Evolutionary conservation across 1,284 basidiomycete species (phyloP), one percentile per base, ranked within the genome.

Genomic region (Cystobasidium pallidum): DNA sequence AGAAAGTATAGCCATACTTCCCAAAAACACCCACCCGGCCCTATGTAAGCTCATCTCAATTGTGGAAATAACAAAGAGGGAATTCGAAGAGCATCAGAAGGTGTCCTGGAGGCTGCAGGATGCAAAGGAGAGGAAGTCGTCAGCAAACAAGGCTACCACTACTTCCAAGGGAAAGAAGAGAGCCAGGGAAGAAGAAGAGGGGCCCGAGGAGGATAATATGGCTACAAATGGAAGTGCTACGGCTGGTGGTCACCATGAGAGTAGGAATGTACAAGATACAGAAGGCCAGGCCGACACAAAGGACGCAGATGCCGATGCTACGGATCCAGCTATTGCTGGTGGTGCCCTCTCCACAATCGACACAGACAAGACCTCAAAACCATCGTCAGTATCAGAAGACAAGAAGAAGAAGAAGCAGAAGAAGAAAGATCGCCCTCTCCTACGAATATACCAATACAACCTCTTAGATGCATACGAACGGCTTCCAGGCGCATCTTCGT

Each of bases 11-110:
- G 19, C 55, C 19, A 36, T 39, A 10, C 15, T 63, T 11, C 36
- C 59, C 47, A 71, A 71, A 49, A 55, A 59, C 59, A 64, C 43
- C 7, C 68, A 71, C 43, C 61, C 68, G 8, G 51, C 45, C 1
- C 34, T 71, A 41, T 45, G 61, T 32, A 73, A 73, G 49, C 73
- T 70, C 30, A 66, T 68, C 34, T 70, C 41, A 8, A 45, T 63
- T 32, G 61, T 72, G n/a, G 57, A 73, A 51, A 73, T 73, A 43
- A 47, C 68, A 36, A 73, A 73, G 49, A 55, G 72, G 30, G 63
- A 73, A 47, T 68, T 67, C 39, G 57, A 51, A 34, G 15, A 28
- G 19, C 57, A 67, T 47, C 58, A 67, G 57, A 51, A 51, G n/a
- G 55, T 36, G 13, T 10, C 26, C 28, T 45, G 45, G 57, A 47